These are phyloP conservation scores for Venturia asperata DNA, from an alignment of 2,329 filamentous ascomycete genomes.

Conservation along the genomic window DNA sequence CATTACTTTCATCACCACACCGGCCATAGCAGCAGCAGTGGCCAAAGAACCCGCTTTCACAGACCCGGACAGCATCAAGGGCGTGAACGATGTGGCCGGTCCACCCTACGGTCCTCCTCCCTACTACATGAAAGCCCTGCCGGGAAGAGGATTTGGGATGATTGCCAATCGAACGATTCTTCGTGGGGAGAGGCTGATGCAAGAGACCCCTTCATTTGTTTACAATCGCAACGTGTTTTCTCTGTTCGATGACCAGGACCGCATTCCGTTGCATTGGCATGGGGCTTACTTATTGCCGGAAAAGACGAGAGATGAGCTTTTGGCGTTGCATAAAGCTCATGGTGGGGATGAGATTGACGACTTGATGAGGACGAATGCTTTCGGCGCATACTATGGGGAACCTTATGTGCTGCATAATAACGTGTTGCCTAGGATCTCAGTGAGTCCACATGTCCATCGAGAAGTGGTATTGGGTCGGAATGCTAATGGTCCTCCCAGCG, in stretches of 20 bases:
- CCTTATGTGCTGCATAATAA: constrained; percentile 14
- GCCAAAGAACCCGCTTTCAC: constrained; percentile 13
- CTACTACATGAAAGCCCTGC: constrained; percentile 13
- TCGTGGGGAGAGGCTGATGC: constrained; percentile 18
- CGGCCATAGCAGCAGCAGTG: not conserved
- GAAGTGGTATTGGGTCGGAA: not conserved
- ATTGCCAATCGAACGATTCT: constrained; percentile 18
- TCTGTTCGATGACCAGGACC: constrained; percentile 10
- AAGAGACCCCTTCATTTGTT: constrained; percentile 17
- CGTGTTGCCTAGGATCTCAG: constrained; percentile 16
- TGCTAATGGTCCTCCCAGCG: constrained; percentile 22
- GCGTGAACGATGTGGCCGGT: constrained; percentile 13
- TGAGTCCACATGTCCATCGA: not conserved
- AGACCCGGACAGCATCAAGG: constrained; percentile 10
- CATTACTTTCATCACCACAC: constrained; percentile 15
- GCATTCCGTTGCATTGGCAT: constrained; percentile 15
- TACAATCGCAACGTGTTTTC: not conserved
- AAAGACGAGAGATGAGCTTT: constrained; percentile 18
- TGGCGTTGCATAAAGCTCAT: constrained; percentile 16
- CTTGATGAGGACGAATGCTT: constrained; percentile 20
- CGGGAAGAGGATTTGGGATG: constrained; percentile 17
- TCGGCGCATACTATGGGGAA: constrained; percentile 17
- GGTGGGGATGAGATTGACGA: constrained; percentile 19
- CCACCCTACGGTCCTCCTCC: constrained; percentile 15
- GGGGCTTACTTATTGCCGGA: constrained; percentile 17